Evolutionary conservation across 352 stramenopile genomes (phyloP).

Genomic region (Pythium coloratum): DNA sequence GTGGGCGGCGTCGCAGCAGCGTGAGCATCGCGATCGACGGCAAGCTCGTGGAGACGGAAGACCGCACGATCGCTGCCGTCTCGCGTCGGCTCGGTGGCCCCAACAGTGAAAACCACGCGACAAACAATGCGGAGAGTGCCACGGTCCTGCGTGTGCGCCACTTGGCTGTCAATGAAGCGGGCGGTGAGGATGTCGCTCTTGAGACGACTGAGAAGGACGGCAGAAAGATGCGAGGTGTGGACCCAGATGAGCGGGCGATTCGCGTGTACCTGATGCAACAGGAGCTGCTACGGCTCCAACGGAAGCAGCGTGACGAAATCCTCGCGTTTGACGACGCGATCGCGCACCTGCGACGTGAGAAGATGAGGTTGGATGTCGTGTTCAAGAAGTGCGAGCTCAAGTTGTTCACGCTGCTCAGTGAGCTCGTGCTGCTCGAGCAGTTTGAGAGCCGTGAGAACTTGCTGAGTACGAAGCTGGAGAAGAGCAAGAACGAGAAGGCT

Average conservation of each 20-base stretch:
- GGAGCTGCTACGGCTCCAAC: slow-evolving; percentile 67
- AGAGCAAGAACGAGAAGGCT: slow-evolving; percentile 82
- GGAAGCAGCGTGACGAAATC: slow-evolving; percentile 67
- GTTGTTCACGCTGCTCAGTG: slow-evolving; percentile 83
- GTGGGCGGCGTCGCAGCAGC: slow-evolving; percentile 7
- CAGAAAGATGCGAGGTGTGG: slow-evolving; percentile 27
- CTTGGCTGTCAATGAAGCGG: slow-evolving; percentile 13
- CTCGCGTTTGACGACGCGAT: slow-evolving; percentile 85
- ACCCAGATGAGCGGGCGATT: slow-evolving; percentile 49
- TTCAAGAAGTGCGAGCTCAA: slow-evolving; percentile 90
- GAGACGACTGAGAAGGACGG: too few species aligned
- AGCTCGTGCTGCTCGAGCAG: slow-evolving; percentile 87
- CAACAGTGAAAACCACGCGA: not conserved
- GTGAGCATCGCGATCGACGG: slow-evolving; percentile 17
- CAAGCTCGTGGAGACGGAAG: slow-evolving; percentile 20
- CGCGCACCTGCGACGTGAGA: slow-evolving; percentile 87
- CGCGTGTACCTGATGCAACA: slow-evolving; percentile 55
- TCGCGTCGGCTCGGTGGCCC: slow-evolving; percentile 12
- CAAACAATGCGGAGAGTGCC: not conserved
- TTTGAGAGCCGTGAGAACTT: slow-evolving; percentile 91
- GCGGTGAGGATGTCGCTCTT: not conserved
- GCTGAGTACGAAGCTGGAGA: slow-evolving; percentile 85
- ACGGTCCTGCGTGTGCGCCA: slow-evolving; percentile 18
- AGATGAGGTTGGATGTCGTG: slow-evolving; percentile 80
- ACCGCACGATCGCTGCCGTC: slow-evolving; percentile 19